Evolutionary conservation across 805 yeast species (phyloP).

Genomic region (Suhomyces vadensis): DNA sequence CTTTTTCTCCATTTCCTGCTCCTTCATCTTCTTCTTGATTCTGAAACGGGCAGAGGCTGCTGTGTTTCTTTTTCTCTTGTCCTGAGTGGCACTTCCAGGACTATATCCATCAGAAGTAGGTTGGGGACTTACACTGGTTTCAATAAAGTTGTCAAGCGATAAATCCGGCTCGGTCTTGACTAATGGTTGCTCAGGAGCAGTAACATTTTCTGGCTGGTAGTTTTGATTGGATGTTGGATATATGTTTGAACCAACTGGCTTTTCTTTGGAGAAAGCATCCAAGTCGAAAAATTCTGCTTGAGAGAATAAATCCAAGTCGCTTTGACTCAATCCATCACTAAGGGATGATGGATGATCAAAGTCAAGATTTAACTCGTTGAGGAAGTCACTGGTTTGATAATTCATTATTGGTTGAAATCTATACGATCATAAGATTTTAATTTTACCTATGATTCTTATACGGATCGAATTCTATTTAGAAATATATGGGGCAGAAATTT

Average conservation of each 20-base stretch:
- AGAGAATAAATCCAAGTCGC: conserved; percentile 41
- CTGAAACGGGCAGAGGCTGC: conserved; percentile 95
- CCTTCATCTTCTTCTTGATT: conserved; percentile 86
- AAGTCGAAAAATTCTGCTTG: conserved; percentile 42
- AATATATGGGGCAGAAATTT: too few relatives aligned
- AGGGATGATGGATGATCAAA: conserved; percentile 32
- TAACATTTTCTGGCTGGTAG: not conserved
- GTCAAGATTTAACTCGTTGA: conserved; percentile 41
- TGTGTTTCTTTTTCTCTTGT: conserved; percentile 83
- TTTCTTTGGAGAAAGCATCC: conserved; percentile 30
- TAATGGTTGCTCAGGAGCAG: not conserved
- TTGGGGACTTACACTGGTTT: not conserved
- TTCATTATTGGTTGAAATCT: conserved; percentile 26
- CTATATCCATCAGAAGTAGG: not conserved
- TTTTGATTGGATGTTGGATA: not conserved
- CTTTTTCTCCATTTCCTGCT: conserved; percentile 83
- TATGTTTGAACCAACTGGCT: conserved; percentile 14
- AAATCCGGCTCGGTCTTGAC: conserved; percentile 10
- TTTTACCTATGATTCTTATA: too few relatives aligned
- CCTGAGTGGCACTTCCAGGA: conserved; percentile 46
- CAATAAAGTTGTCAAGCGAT: conserved; percentile 9
- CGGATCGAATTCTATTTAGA: too few relatives aligned
- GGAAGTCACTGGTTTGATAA: conserved; percentile 43
- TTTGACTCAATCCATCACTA: conserved; percentile 15
- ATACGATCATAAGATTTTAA: conserved; percentile 4